Percentiles rank a stretch among this genome's conserved stretches.
These are phyloP conservation scores for Barnettozyma populi DNA, from an alignment of 805 yeast genomes.

Conservation along the genomic window DNA sequence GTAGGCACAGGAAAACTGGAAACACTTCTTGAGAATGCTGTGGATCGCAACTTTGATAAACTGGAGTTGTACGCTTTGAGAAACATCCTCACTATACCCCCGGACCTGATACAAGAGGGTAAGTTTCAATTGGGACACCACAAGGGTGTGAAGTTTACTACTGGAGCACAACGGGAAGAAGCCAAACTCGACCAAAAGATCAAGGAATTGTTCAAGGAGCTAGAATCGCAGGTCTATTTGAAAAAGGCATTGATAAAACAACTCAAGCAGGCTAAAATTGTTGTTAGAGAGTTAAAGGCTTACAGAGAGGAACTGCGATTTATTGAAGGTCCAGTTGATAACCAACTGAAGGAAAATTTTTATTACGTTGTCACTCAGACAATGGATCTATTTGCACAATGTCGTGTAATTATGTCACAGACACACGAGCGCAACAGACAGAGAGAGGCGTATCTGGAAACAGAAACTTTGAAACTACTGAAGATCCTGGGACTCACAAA, in stretches of 20 bases:
- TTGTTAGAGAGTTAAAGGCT: slow-evolving; percentile 30
- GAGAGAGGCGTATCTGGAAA: slow-evolving; percentile 37
- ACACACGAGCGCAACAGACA: slow-evolving; percentile 2
- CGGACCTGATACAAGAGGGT: slow-evolving; percentile 43
- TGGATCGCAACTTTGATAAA: slow-evolving; percentile 80
- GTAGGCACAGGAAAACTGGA: slow-evolving; percentile 81
- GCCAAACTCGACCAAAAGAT: slow-evolving; percentile 30
- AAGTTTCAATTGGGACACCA: slow-evolving; percentile 68
- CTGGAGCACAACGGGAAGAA: slow-evolving; percentile 15
- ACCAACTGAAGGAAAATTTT: slow-evolving; percentile 37
- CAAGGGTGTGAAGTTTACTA: slow-evolving; percentile 35
- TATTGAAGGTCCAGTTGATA: neutral
- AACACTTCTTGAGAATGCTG: slow-evolving; percentile 63
- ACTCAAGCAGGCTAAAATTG: slow-evolving; percentile 32
- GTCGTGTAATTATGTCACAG: slow-evolving; percentile 6
- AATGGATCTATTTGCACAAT: slow-evolving; percentile 24
- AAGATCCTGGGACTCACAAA: slow-evolving; percentile 19
- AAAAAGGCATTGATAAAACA: slow-evolving; percentile 37
- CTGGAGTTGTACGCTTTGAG: slow-evolving; percentile 77
- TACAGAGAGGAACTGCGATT: slow-evolving; percentile 22
- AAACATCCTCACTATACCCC: slow-evolving; percentile 69
- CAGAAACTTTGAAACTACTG: slow-evolving; percentile 33
- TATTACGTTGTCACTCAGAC: slow-evolving; percentile 41
- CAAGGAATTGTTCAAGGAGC: slow-evolving; percentile 30
- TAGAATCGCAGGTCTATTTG: slow-evolving; percentile 39